Evolutionary conservation across 164 flowering plant species (phyloP), one percentile per base, ranked within the genome.

Genomic region (Vitis riparia): DNA sequence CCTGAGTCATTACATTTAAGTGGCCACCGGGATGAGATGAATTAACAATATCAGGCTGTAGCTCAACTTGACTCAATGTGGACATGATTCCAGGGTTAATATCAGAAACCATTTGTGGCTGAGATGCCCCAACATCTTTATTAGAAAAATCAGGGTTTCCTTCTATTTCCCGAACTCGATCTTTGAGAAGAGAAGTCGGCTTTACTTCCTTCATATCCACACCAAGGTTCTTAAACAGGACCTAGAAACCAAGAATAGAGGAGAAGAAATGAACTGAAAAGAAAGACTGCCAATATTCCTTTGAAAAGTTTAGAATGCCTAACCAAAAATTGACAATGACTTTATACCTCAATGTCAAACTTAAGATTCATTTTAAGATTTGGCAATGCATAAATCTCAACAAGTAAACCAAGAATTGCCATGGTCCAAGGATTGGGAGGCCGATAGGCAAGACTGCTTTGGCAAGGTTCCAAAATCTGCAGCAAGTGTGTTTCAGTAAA

Each of bases 401-500:
- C 84, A 52, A 96, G 93, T 71, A 96, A 78, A 68, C 90, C 88
- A 51, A 96, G 91, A 75, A 96, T 90, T 56, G 87, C 98, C 97
- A 92, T 90, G 9, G 97, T 96, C 99, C 99, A 96, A 12, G 99
- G 98, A 79, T 96, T 93, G 7, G 99, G 98, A 71, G 98, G 99
- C 72, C 83, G 90, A 80, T 91, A 96, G 23, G 94, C 99, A 32
- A 88, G 70, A 81, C 99, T 96, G 72, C 67, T 83, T 69, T 87
- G 92, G 82, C 99, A 96, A 32, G 99, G 89, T 74, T 94, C 97
- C 71, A 94, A 68, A 71, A 92, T 78, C 97, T 93, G 80, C 72
- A 78, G 50, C 63, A 73, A 79, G 61, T n/a, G 44, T 37, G 44
- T 3, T 3, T 37, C 44, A 73, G 17, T 49, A 63, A 66, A 29